Conservation (phyloP, 805 yeast species). For the Saccharomyces cerevisiae region DNA sequence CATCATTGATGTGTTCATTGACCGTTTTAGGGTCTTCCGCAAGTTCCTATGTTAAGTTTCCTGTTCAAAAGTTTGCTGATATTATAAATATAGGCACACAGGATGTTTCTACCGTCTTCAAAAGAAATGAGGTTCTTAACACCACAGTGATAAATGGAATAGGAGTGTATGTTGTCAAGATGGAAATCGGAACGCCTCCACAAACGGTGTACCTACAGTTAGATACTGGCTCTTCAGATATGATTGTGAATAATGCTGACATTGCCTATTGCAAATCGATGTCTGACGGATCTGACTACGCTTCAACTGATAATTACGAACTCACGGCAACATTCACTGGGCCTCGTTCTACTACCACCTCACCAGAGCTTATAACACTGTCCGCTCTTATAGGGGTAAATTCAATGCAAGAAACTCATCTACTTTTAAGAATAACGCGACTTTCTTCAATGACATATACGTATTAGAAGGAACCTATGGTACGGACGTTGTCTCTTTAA, state of each 20-base stretch:
- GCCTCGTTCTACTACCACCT: not conserved
- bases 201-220: slow-evolving; percentile 36
- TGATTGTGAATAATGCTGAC: slow-evolving; percentile 37
- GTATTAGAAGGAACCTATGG: slow-evolving; percentile 37
- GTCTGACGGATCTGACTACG: not conserved
- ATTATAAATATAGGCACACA: not conserved
- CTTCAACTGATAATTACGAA: not conserved
- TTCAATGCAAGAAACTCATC: slow-evolving; percentile 13
- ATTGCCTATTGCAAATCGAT: slow-evolving; percentile 26
- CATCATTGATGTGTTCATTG: not conserved
- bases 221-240: slow-evolving; percentile 45
- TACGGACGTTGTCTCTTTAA: slow-evolving; percentile 49
- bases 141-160: not conserved
- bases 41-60: not conserved
- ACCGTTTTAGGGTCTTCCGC: not conserved
- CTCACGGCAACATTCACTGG: slow-evolving; percentile 3
- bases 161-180: slow-evolving; percentile 16
- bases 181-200: slow-evolving; percentile 36
- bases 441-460: slow-evolving; percentile 38
- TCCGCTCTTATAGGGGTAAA: slow-evolving; percentile 13
- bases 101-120: not conserved
- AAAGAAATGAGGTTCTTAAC: not conserved
- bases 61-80: not conserved
- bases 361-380: slow-evolving; percentile 14
- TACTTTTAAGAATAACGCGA: slow-evolving; percentile 15